Conservation (phyloP, 2,329 filamentous ascomycete species). For the Xylariales sp. region DNA sequence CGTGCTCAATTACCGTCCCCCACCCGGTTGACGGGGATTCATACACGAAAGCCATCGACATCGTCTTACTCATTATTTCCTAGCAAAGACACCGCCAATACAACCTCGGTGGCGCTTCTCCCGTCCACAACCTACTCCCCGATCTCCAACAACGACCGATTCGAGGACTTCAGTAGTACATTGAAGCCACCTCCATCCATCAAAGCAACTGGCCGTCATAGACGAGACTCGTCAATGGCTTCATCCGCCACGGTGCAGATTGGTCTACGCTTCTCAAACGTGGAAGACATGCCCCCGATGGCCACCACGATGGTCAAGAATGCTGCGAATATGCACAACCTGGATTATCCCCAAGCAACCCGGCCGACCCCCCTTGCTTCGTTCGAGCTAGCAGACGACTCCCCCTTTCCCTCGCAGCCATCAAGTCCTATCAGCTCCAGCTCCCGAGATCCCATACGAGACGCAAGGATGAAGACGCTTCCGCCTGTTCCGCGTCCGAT, state of each 20-base stretch:
- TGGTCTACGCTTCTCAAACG: conserved; percentile 61
- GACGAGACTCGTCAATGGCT: conserved; percentile 55
- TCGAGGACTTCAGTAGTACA: conserved; percentile 19
- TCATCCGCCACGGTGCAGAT: conserved; percentile 70
- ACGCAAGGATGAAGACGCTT: conserved; percentile 25
- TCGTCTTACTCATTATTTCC: conserved; percentile 39
- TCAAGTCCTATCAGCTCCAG: conserved; percentile 5
- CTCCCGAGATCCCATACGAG: conserved; percentile 12
- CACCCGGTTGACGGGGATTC: conserved; percentile 18
- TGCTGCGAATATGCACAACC: conserved; percentile 32
- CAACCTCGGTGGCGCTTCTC: conserved; percentile 34
- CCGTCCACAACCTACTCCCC: conserved; percentile 44
- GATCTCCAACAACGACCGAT: conserved; percentile 13
- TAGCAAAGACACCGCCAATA: conserved; percentile 21
- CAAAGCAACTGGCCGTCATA: conserved; percentile 39
- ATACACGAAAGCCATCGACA: conserved; percentile 22
- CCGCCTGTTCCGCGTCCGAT: conserved; percentile 8
- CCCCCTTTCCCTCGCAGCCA: conserved; percentile 16
- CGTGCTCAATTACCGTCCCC: conserved; percentile 24
- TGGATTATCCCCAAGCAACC: conserved; percentile 29
- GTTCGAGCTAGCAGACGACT: conserved; percentile 14
- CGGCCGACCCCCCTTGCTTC: conserved; percentile 28
- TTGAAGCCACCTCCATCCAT: conserved; percentile 41
- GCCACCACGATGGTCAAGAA: conserved; percentile 26
- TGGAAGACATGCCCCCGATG: conserved; percentile 42